phyloP scores from a whole-genome alignment of 2,329 filamentous ascomycete species.

The Saccharata proteae region DNA sequence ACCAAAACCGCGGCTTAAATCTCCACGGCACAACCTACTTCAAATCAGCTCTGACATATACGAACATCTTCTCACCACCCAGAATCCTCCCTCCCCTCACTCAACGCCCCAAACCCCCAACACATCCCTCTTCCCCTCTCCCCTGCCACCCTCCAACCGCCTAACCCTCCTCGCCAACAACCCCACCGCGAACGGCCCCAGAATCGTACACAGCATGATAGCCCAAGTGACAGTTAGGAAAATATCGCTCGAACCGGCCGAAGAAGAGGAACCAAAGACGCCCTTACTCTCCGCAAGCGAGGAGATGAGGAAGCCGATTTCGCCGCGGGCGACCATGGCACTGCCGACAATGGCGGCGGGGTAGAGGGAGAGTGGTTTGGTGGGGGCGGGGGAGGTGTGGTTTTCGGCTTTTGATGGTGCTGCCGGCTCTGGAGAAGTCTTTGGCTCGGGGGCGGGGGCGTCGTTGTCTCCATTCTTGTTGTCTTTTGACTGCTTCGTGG shows the following conservation, averaged over 20 bases:
- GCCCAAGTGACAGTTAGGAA: slow-evolving; percentile 46
- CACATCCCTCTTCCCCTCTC: slow-evolving; percentile 23
- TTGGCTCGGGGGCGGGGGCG: neutral
- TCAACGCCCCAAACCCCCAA: slow-evolving; percentile 33
- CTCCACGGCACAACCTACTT: neutral
- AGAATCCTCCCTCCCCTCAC: slow-evolving; percentile 1
- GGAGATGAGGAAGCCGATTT: slow-evolving; percentile 68
- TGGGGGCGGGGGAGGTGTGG: slow-evolving; percentile 13
- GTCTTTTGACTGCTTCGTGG: too few relatives aligned
- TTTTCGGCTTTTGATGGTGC: neutral
- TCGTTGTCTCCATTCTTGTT: too few relatives aligned
- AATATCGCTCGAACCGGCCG: slow-evolving; percentile 22
- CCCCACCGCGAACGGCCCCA: slow-evolving; percentile 42
- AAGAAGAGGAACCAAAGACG: slow-evolving; percentile 25
- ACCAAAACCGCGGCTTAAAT: neutral
- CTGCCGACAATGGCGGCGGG: slow-evolving; percentile 54
- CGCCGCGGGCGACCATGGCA: slow-evolving; percentile 65
- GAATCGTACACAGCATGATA: slow-evolving; percentile 44
- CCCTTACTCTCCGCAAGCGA: slow-evolving; percentile 49
- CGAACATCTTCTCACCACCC: neutral
- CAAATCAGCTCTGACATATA: neutral
- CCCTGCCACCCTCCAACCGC: slow-evolving; percentile 21
- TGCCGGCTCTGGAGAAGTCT: neutral
- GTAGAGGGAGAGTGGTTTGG: slow-evolving; percentile 50
- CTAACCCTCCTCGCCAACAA: slow-evolving; percentile 36